Conservation (phyloP, 805 yeast genomes). For the Ogataea ganodermae region DNA sequence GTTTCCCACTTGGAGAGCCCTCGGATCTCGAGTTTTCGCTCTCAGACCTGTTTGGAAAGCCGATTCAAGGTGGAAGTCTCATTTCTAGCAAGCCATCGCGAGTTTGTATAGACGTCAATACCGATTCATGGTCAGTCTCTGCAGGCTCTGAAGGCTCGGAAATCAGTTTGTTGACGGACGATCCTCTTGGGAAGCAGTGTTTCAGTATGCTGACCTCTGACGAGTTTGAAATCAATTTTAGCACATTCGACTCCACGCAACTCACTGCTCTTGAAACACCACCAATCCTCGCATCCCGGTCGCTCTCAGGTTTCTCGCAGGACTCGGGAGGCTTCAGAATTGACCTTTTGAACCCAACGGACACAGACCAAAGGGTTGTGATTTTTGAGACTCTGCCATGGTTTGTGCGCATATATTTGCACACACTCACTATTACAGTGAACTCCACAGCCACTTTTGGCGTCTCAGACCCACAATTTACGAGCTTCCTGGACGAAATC, state of each 20-base stretch:
- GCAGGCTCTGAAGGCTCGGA: neutral
- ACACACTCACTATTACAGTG: conserved; percentile 52
- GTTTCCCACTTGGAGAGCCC: conserved; percentile 73
- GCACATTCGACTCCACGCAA: conserved; percentile 46
- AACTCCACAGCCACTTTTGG: conserved; percentile 25
- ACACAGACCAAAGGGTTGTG: conserved; percentile 47
- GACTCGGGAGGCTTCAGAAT: conserved; percentile 88
- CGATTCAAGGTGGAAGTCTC: conserved; percentile 63
- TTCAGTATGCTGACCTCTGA: conserved; percentile 25
- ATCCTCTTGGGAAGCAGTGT: conserved; percentile 26
- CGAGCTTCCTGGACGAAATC: conserved; percentile 48
- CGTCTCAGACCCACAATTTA: conserved; percentile 31
- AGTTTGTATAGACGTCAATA: conserved; percentile 45
- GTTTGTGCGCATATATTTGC: conserved; percentile 84
- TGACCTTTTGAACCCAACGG: conserved; percentile 68
- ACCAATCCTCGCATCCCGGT: conserved; percentile 75
- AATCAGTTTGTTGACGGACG: neutral
- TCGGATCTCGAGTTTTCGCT: conserved; percentile 51
- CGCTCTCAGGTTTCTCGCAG: conserved; percentile 89
- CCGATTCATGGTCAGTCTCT: conserved; percentile 45
- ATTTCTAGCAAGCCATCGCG: conserved; percentile 47
- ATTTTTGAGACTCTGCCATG: conserved; percentile 89
- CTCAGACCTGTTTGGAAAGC: conserved; percentile 68
- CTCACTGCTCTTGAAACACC: conserved; percentile 47
- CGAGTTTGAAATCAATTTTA: conserved; percentile 41